phyloP scores from a whole-genome alignment of 1,284 basidiomycete genomes.

The Hemileia vastatrix region DNA sequence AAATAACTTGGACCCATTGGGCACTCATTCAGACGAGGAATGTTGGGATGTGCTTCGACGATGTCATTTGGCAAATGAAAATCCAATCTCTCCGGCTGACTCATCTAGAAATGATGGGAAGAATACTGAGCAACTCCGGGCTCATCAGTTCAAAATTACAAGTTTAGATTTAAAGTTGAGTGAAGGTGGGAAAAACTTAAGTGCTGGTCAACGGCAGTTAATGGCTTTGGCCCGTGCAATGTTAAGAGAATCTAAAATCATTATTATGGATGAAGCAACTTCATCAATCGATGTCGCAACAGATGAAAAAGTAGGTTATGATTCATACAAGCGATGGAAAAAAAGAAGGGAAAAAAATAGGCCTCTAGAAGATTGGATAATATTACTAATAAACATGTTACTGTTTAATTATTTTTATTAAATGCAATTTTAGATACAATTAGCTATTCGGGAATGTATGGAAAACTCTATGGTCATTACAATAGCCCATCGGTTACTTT shows the following conservation, averaged over 20 bases:
- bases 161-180: slow-evolving; percentile 17
- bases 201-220: slow-evolving; percentile 39
- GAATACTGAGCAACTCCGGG: too few species aligned
- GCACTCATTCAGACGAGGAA: slow-evolving; percentile 30
- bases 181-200: slow-evolving; percentile 39
- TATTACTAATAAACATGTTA: too few species aligned
- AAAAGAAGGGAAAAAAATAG: too few species aligned
- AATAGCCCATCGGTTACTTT: slow-evolving; percentile 17
- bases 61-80: slow-evolving; percentile 24
- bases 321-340: neutral
- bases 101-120: neutral
- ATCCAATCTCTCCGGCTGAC: slow-evolving; percentile 16
- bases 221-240: slow-evolving; percentile 39
- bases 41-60: slow-evolving; percentile 24
- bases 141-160: neutral
- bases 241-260: slow-evolving; percentile 32
- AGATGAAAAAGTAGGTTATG: slow-evolving; percentile 23
- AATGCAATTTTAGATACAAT: slow-evolving; percentile 10
- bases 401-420: too few species aligned
- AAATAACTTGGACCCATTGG: slow-evolving; percentile 36
- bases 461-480: slow-evolving; percentile 16
- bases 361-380: too few species aligned
- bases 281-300: slow-evolving; percentile 33
- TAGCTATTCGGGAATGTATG: slow-evolving; percentile 18
- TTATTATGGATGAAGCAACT: slow-evolving; percentile 43